Evolutionary conservation across 169 alveolate genomes (phyloP), one percentile per base, ranked within the genome.

Genomic region (Eimeria maxima): DNA sequence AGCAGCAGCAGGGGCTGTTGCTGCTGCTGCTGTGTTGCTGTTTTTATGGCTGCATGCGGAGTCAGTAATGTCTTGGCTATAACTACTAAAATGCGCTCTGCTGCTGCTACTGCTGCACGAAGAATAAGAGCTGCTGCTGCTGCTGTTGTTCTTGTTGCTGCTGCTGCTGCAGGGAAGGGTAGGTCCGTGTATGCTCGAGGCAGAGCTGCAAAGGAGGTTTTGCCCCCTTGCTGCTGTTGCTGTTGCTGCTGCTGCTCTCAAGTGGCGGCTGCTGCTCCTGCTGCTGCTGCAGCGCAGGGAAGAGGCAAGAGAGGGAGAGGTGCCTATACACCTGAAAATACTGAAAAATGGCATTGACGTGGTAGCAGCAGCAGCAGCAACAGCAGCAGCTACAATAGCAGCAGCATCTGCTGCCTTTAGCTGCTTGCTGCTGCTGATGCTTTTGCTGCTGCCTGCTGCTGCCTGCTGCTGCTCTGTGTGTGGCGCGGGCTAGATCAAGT

Each of bases 81-180:
- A 33, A 33, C 38, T 33, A 33, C 38, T 33, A 33, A 33, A 33
- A 33, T 33, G 38, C 42, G 42, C 20, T 20, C 74, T 1, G 74
- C 74, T 65, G 74, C 74, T 65, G 74, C n/a, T 65, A 11, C 42
- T 65, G 74, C 42, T n/a, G n/a, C n/a, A n/a, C n/a, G n/a, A n/a
- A n/a, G n/a, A n/a, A n/a, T n/a, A n/a, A n/a, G 16, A 3, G 74
- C 42, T 65, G 74, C 42, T 65, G 74, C 74, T 65, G 74, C n/a
- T 65, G 74, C 74, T 65, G 74, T n/a, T 65, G 74, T n/a, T 65
- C 4, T n/a, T 65, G 74, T n/a, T 65, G 74, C 74, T 65, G 74
- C 74, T 18, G 74, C 74, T 65, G 74, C 74, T 65, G 74, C 74
- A n/a, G 29, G n/a, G 29, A 14, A n/a, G 74, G 4, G n/a, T 1